phyloP scores from a whole-genome alignment of 495 filamentous ascomycete species.

The Cudoniella acicularis region DNA sequence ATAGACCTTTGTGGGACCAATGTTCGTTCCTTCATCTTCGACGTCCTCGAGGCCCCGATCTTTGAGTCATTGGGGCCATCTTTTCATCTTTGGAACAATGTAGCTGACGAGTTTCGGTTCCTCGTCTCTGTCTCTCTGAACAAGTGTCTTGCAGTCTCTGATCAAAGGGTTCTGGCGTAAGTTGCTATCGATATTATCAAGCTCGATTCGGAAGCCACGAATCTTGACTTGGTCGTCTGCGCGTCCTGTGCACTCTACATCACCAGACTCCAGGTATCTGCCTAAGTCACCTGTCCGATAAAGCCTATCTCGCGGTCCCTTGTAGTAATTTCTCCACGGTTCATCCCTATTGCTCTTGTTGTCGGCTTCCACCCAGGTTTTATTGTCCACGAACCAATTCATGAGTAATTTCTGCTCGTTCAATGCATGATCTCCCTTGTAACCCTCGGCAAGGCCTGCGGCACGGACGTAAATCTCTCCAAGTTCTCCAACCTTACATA shows the following conservation, averaged over 20 bases:
- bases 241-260: slow-evolving; percentile 71
- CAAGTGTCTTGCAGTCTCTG: slow-evolving; percentile 81
- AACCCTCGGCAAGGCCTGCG: slow-evolving; percentile 84
- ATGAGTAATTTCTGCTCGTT: slow-evolving; percentile 77
- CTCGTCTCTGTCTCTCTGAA: slow-evolving; percentile 83
- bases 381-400: slow-evolving; percentile 84
- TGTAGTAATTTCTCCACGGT: slow-evolving; percentile 76
- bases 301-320: slow-evolving; percentile 83
- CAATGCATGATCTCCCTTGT: slow-evolving; percentile 67
- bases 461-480: slow-evolving; percentile 90
- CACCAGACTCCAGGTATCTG: slow-evolving; percentile 67
- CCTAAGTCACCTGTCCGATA: slow-evolving; percentile 85
- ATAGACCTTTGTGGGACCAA: slow-evolving; percentile 43
- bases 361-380: slow-evolving; percentile 66
- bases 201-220: slow-evolving; percentile 90
- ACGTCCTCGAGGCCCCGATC: slow-evolving; percentile 48
- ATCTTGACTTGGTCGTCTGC: slow-evolving; percentile 94
- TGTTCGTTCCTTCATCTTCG: too few relatives aligned
- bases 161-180: slow-evolving; percentile 74
- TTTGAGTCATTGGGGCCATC: slow-evolving; percentile 66
- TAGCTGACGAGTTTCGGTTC: slow-evolving; percentile 89
- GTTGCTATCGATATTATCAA: slow-evolving; percentile 89
- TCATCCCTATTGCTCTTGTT: slow-evolving; percentile 50
- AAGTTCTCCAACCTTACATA: slow-evolving; percentile 76
- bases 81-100: slow-evolving; percentile 74